phyloP scores from a whole-genome alignment of 2,329 filamentous ascomycete species.

The Colletotrichum ledebouriae region DNA sequence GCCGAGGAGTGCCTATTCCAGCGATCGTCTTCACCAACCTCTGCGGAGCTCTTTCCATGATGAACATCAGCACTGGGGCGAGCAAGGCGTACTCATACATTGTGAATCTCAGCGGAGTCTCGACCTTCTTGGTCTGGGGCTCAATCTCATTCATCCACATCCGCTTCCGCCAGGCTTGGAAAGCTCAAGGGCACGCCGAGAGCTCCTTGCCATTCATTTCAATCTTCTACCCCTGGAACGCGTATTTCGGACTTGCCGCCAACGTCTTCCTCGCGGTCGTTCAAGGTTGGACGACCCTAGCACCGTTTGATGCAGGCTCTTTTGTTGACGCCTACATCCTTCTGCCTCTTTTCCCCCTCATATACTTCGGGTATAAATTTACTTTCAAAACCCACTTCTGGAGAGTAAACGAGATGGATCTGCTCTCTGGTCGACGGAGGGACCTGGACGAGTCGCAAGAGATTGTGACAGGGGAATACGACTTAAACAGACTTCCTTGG shows the following conservation, averaged over 20 bases:
- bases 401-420: conserved; percentile 66
- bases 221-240: conserved; percentile 68
- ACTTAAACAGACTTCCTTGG: conserved; percentile 47
- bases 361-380: conserved; percentile 69
- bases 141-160: conserved; percentile 79
- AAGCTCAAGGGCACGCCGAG: conserved; percentile 66
- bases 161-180: conserved; percentile 76
- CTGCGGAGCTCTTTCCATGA: conserved; percentile 79
- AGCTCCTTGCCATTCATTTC: conserved; percentile 69
- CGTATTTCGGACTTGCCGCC: conserved; percentile 69
- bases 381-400: conserved; percentile 66
- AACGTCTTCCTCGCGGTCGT: conserved; percentile 72
- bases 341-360: conserved; percentile 69
- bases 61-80: conserved; percentile 78
- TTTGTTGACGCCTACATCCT: conserved; percentile 76
- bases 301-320: conserved; percentile 68
- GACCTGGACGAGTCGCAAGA: conserved; percentile 65
- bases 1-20: conserved; percentile 71
- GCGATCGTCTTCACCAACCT: conserved; percentile 78
- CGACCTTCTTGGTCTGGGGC: conserved; percentile 80
- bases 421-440: conserved; percentile 66
- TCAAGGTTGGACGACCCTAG: conserved; percentile 72
- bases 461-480: conserved; percentile 47
- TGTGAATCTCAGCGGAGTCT: conserved; percentile 77
- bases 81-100: conserved; percentile 76